Percentiles rank a stretch among this genome's conserved stretches.
Evolutionary conservation across 805 yeast genomes (phyloP).

Genomic region (Saitoella complicata): DNA sequence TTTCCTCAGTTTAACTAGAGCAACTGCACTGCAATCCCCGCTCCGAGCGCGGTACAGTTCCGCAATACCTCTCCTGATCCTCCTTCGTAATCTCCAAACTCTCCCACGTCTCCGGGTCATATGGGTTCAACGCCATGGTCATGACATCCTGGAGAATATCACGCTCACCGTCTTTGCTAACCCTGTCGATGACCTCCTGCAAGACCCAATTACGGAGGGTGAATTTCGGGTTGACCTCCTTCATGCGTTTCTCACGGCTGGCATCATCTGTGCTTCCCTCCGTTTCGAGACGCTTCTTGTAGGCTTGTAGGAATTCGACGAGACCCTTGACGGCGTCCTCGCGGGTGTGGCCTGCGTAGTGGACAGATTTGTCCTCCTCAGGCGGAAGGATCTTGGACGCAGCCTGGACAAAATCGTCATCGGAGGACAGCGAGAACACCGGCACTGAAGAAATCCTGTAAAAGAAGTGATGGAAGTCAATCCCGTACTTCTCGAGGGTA

Average conservation of each 20-base stretch:
- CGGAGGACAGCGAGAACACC: conserved; percentile 19
- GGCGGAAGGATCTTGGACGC: neutral
- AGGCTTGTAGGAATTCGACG: conserved; percentile 37
- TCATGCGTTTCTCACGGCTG: conserved; percentile 29
- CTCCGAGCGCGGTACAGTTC: conserved; percentile 34
- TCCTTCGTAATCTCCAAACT: conserved; percentile 34
- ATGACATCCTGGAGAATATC: conserved; percentile 42
- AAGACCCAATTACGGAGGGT: conserved; percentile 75
- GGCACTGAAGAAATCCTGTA: conserved; percentile 37
- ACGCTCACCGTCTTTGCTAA: conserved; percentile 33
- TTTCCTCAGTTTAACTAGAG: conserved; percentile 2
- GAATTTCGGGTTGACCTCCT: conserved; percentile 53
- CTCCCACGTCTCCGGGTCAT: conserved; percentile 48
- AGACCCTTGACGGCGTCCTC: conserved; percentile 29
- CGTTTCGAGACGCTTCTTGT: conserved; percentile 26
- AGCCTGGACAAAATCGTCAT: neutral
- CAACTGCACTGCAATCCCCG: conserved; percentile 67
- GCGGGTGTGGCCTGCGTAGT: conserved; percentile 6
- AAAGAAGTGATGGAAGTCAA: conserved; percentile 74
- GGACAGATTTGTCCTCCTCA: neutral
- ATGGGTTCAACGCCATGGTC: conserved; percentile 64
- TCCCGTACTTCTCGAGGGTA: conserved; percentile 40
- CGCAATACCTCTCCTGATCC: conserved; percentile 22
- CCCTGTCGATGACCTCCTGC: conserved; percentile 59
- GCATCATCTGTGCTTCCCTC: conserved; percentile 26